Evolutionary conservation across 164 flowering plant species (phyloP).

Genomic region (Paratinospora sagittata): DNA sequence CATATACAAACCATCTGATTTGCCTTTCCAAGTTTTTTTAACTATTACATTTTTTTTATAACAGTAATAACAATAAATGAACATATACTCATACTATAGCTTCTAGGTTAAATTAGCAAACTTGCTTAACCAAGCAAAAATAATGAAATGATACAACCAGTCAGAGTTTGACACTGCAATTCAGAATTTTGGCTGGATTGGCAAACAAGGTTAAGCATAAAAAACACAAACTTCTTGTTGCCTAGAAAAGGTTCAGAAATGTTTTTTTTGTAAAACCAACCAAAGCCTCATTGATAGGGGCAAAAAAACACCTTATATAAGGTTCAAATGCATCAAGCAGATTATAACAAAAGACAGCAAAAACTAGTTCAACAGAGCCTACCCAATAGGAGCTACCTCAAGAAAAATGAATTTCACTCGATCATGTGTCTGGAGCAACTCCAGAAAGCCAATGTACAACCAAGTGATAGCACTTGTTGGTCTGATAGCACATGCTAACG

Average conservation of each 20-base stretch:
- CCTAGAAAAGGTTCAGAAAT: not conserved
- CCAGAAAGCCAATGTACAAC: conserved; percentile 79
- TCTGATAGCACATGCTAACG: conserved; percentile 83
- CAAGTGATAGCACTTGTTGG: conserved; percentile 93
- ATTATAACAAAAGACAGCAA: not conserved
- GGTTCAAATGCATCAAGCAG: not conserved
- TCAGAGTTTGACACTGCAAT: not conserved
- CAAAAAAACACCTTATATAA: too few species aligned
- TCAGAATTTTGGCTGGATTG: not conserved
- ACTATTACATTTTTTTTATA: not conserved
- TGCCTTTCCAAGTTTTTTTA: not conserved
- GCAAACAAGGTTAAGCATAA: not conserved
- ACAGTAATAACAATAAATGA: not conserved
- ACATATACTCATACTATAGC: not conserved
- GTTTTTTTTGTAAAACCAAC: too few species aligned
- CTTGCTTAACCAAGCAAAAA: not conserved
- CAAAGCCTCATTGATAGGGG: too few species aligned
- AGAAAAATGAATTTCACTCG: conserved; percentile 47
- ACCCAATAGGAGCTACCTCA: conserved; percentile 82
- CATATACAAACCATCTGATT: not conserved
- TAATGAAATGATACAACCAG: not conserved
- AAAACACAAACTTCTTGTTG: not conserved
- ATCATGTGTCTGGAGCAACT: conserved; percentile 45
- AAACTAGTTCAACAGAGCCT: conserved; percentile 18
- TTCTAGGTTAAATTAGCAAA: too few species aligned